These are phyloP conservation scores for Cymodocea nodosa DNA, from an alignment of 116 monocot species.

Conservation along the genomic window DNA sequence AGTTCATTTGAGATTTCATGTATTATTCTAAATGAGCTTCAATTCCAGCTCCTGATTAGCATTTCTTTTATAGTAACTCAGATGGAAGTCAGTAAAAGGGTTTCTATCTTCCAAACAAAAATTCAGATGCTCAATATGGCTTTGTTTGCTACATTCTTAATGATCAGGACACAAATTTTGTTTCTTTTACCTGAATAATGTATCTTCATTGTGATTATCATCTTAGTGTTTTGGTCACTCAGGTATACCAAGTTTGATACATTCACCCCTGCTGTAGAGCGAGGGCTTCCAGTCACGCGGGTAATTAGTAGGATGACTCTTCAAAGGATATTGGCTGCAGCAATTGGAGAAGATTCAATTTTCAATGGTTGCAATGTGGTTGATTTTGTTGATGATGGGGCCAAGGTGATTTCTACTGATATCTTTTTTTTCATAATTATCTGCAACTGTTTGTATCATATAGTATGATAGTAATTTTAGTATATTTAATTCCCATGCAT, in stretches of 20 bases:
- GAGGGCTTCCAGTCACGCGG: conserved; percentile 92
- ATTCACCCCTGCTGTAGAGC: conserved; percentile 85
- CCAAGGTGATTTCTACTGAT: conserved; percentile 29
- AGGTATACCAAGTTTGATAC: conserved; percentile 99
- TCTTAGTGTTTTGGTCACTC: conserved; percentile 5
- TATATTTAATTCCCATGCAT: too few species aligned
- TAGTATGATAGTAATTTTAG: too few species aligned
- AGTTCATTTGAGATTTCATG: too few species aligned
- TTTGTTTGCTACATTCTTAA: too few species aligned
- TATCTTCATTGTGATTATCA: background rate
- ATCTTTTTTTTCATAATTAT: background rate
- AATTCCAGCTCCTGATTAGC: too few species aligned
- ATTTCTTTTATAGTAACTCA: too few species aligned
- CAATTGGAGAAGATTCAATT: conserved; percentile 75
- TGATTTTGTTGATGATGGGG: conserved; percentile 78
- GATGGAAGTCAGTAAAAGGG: too few species aligned
- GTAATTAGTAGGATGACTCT: conserved; percentile 94
- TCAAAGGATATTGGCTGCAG: conserved; percentile 74
- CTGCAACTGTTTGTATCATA: background rate
- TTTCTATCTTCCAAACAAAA: too few species aligned
- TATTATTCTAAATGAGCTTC: too few species aligned
- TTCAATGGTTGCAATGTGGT: conserved; percentile 78
- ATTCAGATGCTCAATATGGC: too few species aligned
- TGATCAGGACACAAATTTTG: background rate
- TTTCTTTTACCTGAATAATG: background rate